Evolutionary conservation across 768 basidiomycete genomes (phyloP).

Genomic region (Psilocybe azurescens): DNA sequence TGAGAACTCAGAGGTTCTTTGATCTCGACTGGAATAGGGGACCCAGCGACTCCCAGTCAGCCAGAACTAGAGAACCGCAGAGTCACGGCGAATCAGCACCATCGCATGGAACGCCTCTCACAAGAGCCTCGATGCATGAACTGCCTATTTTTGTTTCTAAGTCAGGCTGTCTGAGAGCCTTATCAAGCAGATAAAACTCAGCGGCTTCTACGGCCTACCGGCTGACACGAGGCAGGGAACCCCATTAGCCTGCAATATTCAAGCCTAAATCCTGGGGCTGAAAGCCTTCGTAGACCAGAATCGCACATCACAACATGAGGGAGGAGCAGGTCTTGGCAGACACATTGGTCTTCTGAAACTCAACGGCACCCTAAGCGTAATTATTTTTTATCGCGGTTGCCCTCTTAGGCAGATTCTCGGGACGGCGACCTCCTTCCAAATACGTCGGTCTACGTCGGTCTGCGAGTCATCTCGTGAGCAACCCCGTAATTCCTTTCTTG

Average conservation of each 20-base stretch:
- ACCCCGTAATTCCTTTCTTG: neutral
- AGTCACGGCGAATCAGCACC: neutral
- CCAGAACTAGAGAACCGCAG: neutral
- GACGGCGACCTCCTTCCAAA: neutral
- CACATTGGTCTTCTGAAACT: neutral
- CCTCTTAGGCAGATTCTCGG: neutral
- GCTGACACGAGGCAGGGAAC: constrained; percentile 11
- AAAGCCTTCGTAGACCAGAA: neutral
- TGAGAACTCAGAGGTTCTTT: neutral
- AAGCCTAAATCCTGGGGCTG: neutral
- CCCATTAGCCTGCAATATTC: neutral
- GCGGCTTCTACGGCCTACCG: neutral
- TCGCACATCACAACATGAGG: neutral
- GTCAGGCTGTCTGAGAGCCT: neutral
- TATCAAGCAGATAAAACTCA: neutral
- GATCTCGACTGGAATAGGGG: neutral
- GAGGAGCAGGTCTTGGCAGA: neutral
- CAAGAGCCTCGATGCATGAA: neutral
- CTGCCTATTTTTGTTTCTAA: neutral
- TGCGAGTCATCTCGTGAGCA: neutral
- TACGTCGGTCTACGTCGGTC: neutral
- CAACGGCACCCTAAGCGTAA: neutral
- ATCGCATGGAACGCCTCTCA: neutral
- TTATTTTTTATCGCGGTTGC: neutral
- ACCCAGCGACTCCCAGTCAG: neutral